phyloP scores from a whole-genome alignment of 306 rosid genomes.

The Trifolium subterraneum region DNA sequence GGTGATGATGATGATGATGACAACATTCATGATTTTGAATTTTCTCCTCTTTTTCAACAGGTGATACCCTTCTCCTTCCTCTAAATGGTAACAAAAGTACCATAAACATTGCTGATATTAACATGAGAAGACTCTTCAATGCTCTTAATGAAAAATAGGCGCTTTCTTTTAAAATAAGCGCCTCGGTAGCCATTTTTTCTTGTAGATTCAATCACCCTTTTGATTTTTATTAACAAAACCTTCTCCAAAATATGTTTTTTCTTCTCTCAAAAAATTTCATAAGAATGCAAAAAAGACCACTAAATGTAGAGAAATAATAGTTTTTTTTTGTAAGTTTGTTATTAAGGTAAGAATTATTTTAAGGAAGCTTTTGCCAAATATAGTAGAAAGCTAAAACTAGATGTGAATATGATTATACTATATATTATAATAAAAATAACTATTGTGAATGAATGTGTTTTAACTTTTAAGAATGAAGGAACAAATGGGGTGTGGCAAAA shows the following conservation, averaged over 20 bases:
- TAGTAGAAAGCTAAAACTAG: slow-evolving; percentile 31
- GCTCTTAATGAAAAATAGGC: slow-evolving; percentile 54
- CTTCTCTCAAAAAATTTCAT: slow-evolving; percentile 3
- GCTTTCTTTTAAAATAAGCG: slow-evolving; percentile 44
- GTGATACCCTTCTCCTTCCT: slow-evolving; percentile 51
- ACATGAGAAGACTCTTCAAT: slow-evolving; percentile 58
- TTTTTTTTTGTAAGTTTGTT: neutral
- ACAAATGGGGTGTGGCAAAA: neutral
- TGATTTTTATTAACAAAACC: neutral
- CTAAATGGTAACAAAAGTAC: slow-evolving; percentile 71
- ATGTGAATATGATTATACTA: neutral
- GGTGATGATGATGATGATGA: slow-evolving; percentile 15
- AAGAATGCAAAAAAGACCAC: neutral
- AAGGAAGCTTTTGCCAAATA: slow-evolving; percentile 7
- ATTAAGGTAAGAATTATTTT: slow-evolving; percentile 28
- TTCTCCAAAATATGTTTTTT: slow-evolving; percentile 16
- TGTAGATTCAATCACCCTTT: slow-evolving; percentile 32
- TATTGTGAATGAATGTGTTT: neutral
- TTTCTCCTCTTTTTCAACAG: slow-evolving; percentile 40
- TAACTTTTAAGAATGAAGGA: neutral
- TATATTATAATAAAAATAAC: too few relatives aligned
- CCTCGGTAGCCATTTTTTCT: slow-evolving; percentile 45
- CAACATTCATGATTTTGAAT: slow-evolving; percentile 42
- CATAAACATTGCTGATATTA: slow-evolving; percentile 59
- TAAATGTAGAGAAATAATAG: neutral